Conservation (phyloP, 164 flowering plant genomes). For the Nymphaea thermarum region DNA sequence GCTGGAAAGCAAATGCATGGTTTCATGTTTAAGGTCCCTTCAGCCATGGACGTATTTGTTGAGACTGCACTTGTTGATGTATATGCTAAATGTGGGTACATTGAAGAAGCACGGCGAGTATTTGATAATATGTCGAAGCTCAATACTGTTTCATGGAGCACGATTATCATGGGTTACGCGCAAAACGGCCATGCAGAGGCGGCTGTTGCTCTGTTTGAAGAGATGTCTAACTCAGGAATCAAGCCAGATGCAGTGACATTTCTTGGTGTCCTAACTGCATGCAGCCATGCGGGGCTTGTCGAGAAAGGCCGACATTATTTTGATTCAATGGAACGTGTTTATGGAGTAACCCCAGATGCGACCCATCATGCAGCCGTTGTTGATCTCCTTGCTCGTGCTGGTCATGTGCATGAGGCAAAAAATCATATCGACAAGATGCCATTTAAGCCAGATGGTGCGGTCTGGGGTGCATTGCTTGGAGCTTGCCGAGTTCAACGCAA, state of each 20-base stretch:
- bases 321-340: slow-evolving; percentile 2
- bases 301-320: slow-evolving; percentile 11
- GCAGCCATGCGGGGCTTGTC: slow-evolving; percentile 14
- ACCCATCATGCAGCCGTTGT: slow-evolving; percentile 14
- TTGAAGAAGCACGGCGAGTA: slow-evolving; percentile 5
- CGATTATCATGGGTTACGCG: slow-evolving; percentile 9
- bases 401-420: slow-evolving; percentile 11
- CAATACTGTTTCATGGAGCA: slow-evolving; percentile 7
- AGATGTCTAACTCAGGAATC: slow-evolving; percentile 6
- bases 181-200: slow-evolving; percentile 10
- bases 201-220: slow-evolving; percentile 5
- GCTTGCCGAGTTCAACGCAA: slow-evolving; percentile 13
- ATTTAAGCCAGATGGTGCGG: slow-evolving; percentile 6
- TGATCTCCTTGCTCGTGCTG: slow-evolving; percentile 17
- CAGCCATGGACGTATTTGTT: slow-evolving; percentile 5
- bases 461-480: slow-evolving; percentile 15
- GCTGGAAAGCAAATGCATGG: slow-evolving; percentile 9
- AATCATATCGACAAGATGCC: slow-evolving; percentile 7
- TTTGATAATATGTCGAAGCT: slow-evolving; percentile 4
- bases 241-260: slow-evolving; percentile 9
- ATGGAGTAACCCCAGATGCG: slow-evolving; percentile 3
- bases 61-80: slow-evolving; percentile 7
- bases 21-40: slow-evolving; percentile 5
- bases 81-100: slow-evolving; percentile 6
- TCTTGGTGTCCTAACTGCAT: slow-evolving; percentile 13